Evolutionary conservation across 148 eudicot species (phyloP).

Genomic region (Spergularia marina): DNA sequence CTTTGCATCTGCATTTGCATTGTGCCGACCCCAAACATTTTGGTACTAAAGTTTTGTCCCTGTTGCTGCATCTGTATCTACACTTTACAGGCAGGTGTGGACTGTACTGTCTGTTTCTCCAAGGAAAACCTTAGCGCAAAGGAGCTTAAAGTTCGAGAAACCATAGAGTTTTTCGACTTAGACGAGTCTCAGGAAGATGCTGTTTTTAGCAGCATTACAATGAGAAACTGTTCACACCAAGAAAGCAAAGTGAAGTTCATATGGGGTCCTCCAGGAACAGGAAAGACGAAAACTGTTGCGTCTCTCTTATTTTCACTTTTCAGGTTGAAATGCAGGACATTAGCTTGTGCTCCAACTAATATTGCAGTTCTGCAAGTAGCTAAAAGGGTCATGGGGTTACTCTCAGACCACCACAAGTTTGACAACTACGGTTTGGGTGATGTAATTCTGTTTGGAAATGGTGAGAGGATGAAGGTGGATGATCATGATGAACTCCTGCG

Average conservation of each 20-base stretch:
- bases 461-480: constrained; percentile 36
- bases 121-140: background rate
- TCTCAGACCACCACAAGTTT: background rate
- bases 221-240: constrained; percentile 38
- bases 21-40: too few relatives aligned
- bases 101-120: background rate
- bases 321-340: constrained; percentile 35
- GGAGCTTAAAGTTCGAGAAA: constrained; percentile 3
- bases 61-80: background rate
- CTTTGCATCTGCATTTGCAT: too few relatives aligned
- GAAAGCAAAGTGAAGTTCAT: constrained; percentile 44
- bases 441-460: constrained; percentile 40
- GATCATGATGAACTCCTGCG: constrained; percentile 30
- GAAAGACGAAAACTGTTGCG: constrained; percentile 45
- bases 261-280: constrained; percentile 77
- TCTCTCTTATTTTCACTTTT: constrained; percentile 29
- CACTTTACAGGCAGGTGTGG: constrained; percentile 20
- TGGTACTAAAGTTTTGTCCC: too few relatives aligned
- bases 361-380: constrained; percentile 40
- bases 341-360: constrained; percentile 54
- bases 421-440: constrained; percentile 35
- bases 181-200: constrained; percentile 45
- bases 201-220: constrained; percentile 34
- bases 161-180: constrained; percentile 26
- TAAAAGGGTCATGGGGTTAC: constrained; percentile 26